phyloP scores from a whole-genome alignment of 257 asterid species.

The Fraxinus excelsior region DNA sequence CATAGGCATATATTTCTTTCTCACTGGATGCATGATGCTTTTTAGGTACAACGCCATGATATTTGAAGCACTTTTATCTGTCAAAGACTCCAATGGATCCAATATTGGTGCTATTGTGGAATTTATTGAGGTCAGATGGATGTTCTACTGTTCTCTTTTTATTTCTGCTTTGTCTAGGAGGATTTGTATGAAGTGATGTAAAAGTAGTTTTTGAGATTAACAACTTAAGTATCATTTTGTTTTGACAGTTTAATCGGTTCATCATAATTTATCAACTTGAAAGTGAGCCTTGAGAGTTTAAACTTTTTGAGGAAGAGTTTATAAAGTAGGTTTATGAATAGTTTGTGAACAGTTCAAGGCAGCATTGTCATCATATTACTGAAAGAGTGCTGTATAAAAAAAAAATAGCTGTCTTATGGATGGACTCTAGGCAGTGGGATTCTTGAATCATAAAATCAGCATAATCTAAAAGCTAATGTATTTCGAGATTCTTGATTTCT shows the following conservation, averaged over 20 bases:
- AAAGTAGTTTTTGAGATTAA: background rate
- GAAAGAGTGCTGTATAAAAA: background rate
- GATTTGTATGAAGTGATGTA: background rate
- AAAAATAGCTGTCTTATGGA: background rate
- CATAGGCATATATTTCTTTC: slow-evolving; percentile 20
- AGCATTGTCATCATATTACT: slow-evolving; percentile 2
- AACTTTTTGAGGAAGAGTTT: background rate
- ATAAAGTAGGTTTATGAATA: background rate
- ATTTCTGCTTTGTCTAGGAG: slow-evolving; percentile 1
- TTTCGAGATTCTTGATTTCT: background rate
- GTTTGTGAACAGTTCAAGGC: slow-evolving; percentile 6
- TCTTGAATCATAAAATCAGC: background rate
- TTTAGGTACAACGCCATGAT: slow-evolving; percentile 52
- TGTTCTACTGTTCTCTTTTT: background rate
- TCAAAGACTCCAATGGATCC: slow-evolving; percentile 52
- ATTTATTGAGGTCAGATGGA: slow-evolving; percentile 59
- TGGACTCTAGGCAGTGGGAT: background rate
- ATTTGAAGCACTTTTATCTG: slow-evolving; percentile 55
- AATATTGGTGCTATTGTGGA: slow-evolving; percentile 46
- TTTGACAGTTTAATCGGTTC: background rate
- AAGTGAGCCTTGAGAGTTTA: background rate
- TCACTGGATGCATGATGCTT: background rate
- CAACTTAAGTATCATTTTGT: background rate
- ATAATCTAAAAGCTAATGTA: background rate
- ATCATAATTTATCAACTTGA: background rate